Percentiles rank a stretch among this genome's conserved stretches.
phyloP scores from a whole-genome alignment of 1,284 basidiomycete species.

The Apiotrichum mycotoxinovorans region DNA sequence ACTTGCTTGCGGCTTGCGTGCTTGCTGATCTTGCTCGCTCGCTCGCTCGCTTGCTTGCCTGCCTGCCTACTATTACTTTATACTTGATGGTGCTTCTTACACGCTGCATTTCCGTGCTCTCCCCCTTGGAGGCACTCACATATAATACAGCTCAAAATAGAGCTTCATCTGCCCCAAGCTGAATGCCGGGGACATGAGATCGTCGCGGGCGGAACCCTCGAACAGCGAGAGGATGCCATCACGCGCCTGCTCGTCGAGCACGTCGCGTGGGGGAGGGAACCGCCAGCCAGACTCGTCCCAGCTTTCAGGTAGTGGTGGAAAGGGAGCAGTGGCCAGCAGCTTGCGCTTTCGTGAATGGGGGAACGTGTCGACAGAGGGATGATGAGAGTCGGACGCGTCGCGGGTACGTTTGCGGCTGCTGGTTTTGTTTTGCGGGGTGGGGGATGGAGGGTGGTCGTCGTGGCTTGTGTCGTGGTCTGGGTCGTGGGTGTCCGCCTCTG shows the following conservation, averaged over 20 bases:
- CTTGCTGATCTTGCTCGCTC: no score
- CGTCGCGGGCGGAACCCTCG: slow-evolving; percentile 2
- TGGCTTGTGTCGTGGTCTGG: neutral
- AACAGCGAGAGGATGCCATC: slow-evolving; percentile 9
- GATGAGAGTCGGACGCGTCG: neutral
- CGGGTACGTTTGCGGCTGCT: neutral
- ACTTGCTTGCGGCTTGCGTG: no score
- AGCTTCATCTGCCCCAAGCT: slow-evolving; percentile 21
- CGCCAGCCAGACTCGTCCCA: neutral
- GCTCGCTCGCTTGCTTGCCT: no score
- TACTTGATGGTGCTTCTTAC: neutral
- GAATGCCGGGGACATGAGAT: slow-evolving; percentile 8
- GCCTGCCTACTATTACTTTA: no score
- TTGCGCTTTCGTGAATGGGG: neutral
- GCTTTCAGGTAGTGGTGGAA: no score
- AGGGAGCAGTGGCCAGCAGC: no score
- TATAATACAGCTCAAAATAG: slow-evolving; percentile 31
- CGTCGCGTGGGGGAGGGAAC: neutral
- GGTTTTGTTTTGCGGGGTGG: neutral
- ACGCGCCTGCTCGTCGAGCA: slow-evolving; percentile 1
- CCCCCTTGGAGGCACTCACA: slow-evolving; percentile 13
- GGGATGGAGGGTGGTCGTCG: neutral
- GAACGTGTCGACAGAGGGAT: no score
- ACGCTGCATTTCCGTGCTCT: neutral
- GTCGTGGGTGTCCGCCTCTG: neutral